Percentiles rank a stretch among this genome's conserved stretches.
phyloP scores from a whole-genome alignment of 129 eudicot genomes.

The carrot (Daucus carota) region DH1_v3.0 NC_030386.2:22982001-22982500 shows the following conservation, averaged over 20 bases:
- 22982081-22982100: neutral
- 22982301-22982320: neutral
- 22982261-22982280: neutral
- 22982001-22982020: neutral
- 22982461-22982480: neutral
- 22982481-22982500: neutral
- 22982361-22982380: neutral
- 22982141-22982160: neutral
- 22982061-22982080: neutral
- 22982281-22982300: neutral
- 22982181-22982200: neutral
- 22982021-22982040: neutral
- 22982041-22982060: neutral
- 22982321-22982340: neutral
- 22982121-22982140: neutral
- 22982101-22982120: neutral
- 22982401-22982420: neutral
- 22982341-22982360: neutral
- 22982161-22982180: neutral
- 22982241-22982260: neutral
- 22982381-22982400: neutral
- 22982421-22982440: neutral
- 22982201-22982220: neutral
- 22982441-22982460: neutral
- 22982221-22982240: neutral